phyloP scores from a whole-genome alignment of 306 rosid genomes.

The Cicer judaicum region DNA sequence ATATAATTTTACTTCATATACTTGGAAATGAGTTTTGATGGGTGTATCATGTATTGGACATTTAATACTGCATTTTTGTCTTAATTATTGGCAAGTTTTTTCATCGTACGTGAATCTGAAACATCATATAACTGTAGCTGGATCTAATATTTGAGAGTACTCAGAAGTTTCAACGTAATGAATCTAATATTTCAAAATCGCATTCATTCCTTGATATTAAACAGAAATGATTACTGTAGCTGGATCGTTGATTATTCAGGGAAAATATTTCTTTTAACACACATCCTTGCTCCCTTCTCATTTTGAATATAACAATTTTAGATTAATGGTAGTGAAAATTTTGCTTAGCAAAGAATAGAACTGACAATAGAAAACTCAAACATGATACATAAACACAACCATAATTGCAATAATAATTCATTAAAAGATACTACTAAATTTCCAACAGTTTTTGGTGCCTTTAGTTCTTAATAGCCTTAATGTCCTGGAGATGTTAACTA shows the following conservation, averaged over 20 bases:
- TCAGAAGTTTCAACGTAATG: neutral
- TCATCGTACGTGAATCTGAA: constrained; percentile 13
- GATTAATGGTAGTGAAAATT: constrained; percentile 1
- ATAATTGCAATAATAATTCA: neutral
- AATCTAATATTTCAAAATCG: constrained; percentile 19
- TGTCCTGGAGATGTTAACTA: neutral
- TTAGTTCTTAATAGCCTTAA: constrained; percentile 25
- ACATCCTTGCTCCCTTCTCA: neutral
- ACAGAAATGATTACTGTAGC: neutral
- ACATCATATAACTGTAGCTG: constrained; percentile 23
- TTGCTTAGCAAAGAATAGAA: neutral
- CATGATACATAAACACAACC: constrained; percentile 6
- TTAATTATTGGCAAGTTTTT: neutral
- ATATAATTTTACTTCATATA: neutral
- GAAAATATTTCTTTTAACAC: neutral
- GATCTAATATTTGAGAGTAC: neutral
- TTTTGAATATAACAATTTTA: constrained; percentile 1
- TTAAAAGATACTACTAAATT: constrained; percentile 13
- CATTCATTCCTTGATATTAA: neutral
- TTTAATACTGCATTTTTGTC: neutral
- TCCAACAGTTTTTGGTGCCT: constrained; percentile 3
- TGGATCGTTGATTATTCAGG: neutral
- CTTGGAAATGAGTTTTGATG: neutral
- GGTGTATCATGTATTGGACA: neutral
- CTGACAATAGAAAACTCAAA: neutral